Evolutionary conservation across 2,329 filamentous ascomycete species (phyloP).

Genomic region (Microcyclospora pomicola): DNA sequence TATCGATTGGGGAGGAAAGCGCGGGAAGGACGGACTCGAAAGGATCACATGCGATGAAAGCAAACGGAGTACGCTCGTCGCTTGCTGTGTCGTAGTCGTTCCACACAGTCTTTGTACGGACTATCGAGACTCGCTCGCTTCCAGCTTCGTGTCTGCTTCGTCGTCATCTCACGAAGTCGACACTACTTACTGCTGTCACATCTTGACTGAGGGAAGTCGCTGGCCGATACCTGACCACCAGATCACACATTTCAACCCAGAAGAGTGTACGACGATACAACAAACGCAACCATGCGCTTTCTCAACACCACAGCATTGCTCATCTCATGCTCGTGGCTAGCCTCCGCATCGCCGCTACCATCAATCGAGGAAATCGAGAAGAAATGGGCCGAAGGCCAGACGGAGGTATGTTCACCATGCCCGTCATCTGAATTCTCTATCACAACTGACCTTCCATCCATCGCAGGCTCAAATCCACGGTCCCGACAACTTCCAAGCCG

Average conservation of each 20-base stretch:
- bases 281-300: slow-evolving; percentile 11
- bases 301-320: slow-evolving; percentile 3
- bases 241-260: background rate
- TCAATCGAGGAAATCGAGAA: slow-evolving; percentile 15
- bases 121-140: too few relatives aligned
- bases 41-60: too few relatives aligned
- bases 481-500: slow-evolving; percentile 6
- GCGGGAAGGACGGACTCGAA: too few relatives aligned
- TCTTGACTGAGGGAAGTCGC: background rate
- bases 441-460: background rate
- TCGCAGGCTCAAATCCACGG: slow-evolving; percentile 10
- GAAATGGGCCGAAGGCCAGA: slow-evolving; percentile 14
- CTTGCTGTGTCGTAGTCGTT: too few relatives aligned
- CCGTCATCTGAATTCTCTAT: background rate
- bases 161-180: background rate
- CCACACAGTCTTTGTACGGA: background rate
- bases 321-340: slow-evolving; percentile 4
- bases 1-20: too few relatives aligned
- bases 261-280: slow-evolving; percentile 5
- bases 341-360: slow-evolving; percentile 5
- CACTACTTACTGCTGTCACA: background rate
- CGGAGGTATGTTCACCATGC: slow-evolving; percentile 13
- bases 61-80: too few relatives aligned
- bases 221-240: background rate
- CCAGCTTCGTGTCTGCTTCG: background rate